Conservation (phyloP, 345 rosid species). For the Populus davidiana region DNA sequence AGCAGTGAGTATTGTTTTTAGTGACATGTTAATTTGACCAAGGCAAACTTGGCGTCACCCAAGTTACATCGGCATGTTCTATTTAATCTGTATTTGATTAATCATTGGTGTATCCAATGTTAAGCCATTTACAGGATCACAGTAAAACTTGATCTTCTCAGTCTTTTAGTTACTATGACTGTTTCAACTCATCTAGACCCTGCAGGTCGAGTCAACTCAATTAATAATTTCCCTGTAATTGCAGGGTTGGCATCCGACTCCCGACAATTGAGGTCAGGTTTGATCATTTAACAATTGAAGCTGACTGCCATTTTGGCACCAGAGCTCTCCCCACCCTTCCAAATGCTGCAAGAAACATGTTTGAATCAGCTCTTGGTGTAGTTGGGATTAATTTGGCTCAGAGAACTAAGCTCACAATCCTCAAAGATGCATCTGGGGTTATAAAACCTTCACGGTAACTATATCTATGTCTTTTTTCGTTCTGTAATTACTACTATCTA, state of each 20-base stretch:
- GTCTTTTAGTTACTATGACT: too few relatives aligned
- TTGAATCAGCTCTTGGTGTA: constrained; percentile 56
- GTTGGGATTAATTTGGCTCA: constrained; percentile 61
- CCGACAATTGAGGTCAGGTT: constrained; percentile 82
- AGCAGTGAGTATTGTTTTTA: too few relatives aligned
- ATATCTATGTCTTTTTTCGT: too few relatives aligned
- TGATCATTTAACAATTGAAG: constrained; percentile 59
- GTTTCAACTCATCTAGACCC: background rate
- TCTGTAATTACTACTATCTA: background rate
- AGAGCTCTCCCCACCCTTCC: constrained; percentile 85
- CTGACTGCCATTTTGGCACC: constrained; percentile 64
- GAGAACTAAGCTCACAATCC: constrained; percentile 67
- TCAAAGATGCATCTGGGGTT: constrained; percentile 68
- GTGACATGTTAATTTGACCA: too few relatives aligned
- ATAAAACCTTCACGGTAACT: constrained; percentile 68
- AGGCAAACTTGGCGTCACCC: too few relatives aligned
- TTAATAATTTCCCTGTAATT: background rate
- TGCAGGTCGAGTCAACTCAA: too few relatives aligned
- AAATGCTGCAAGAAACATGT: constrained; percentile 59
- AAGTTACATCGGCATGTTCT: too few relatives aligned
- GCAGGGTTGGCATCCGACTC: constrained; percentile 76
- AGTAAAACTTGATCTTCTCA: too few relatives aligned
- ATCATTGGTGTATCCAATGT: too few relatives aligned
- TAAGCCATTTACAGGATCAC: too few relatives aligned
- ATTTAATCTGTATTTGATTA: too few relatives aligned